Percentiles rank a stretch among this genome's conserved stretches.
Conservation (phyloP, 2,329 filamentous ascomycete genomes). For the Neobulgaria alba region DNA sequence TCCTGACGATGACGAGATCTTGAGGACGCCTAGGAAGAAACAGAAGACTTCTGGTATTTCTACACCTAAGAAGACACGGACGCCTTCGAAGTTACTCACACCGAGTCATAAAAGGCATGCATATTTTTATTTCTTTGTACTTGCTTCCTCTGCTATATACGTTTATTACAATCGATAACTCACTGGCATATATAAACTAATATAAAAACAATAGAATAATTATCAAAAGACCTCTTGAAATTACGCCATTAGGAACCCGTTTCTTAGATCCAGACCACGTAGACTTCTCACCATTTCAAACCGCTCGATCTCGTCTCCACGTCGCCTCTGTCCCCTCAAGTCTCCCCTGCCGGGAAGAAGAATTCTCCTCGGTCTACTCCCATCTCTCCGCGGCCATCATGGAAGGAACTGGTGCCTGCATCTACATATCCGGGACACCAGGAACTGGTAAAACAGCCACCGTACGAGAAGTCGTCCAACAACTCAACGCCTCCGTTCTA, state of each 20-base stretch:
- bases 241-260: conserved; percentile 88
- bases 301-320: conserved; percentile 81
- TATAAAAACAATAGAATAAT: conserved; percentile 42
- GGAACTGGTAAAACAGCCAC: conserved; percentile 97
- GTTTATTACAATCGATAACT: too few relatives aligned
- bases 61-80: conserved; percentile 30
- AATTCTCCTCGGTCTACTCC: conserved; percentile 87
- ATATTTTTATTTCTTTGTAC: background rate
- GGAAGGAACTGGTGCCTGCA: conserved; percentile 88
- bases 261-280: conserved; percentile 67
- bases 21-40: conserved; percentile 47
- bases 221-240: conserved; percentile 83
- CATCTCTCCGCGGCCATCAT: conserved; percentile 91
- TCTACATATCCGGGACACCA: conserved; percentile 98
- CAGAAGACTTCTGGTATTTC: conserved; percentile 38
- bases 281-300: conserved; percentile 79
- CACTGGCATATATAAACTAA: too few relatives aligned
- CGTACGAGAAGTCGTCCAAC: conserved; percentile 85
- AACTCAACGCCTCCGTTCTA: conserved; percentile 78
- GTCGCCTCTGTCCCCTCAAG: conserved; percentile 87
- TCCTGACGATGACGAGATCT: conserved; percentile 19
- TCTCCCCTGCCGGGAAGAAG: conserved; percentile 82
- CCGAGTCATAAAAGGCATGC: conserved; percentile 53
- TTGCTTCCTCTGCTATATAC: too few relatives aligned
- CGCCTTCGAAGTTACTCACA: conserved; percentile 40